Conservation (phyloP, 768 basidiomycete genomes). For the Boletus vinaceobasis region DNA sequence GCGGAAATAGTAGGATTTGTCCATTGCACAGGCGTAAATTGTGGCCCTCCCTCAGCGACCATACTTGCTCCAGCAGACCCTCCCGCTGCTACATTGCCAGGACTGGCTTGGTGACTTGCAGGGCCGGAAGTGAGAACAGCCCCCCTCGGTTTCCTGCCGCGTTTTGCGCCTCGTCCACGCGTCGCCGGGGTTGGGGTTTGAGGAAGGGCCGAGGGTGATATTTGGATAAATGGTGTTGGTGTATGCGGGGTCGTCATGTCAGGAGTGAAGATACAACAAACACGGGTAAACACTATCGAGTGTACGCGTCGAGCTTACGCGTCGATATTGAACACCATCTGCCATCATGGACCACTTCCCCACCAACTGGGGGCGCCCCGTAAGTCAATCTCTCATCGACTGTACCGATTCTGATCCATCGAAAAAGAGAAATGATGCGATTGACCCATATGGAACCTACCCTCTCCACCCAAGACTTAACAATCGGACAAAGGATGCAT, state of each 20-base stretch:
- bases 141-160: conserved; percentile 25
- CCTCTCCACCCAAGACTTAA: conserved; percentile 63
- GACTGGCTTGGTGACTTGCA: conserved; percentile 9
- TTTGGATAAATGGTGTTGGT: conserved; percentile 26
- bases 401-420: neutral
- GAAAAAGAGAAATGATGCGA: conserved; percentile 63
- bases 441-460: conserved; percentile 75
- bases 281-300: conserved; percentile 16
- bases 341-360: conserved; percentile 76
- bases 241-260: conserved; percentile 25
- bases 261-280: conserved; percentile 4
- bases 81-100: neutral
- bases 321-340: conserved; percentile 10
- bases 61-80: neutral
- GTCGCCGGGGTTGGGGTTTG: conserved; percentile 22
- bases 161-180: conserved; percentile 26
- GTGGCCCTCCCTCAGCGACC: neutral
- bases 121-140: conserved; percentile 7
- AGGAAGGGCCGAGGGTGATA: conserved; percentile 13
- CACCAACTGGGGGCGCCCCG: conserved; percentile 79
- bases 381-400: conserved; percentile 32
- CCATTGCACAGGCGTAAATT: conserved; percentile 42
- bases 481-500: conserved; percentile 50
- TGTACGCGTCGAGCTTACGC: conserved; percentile 24
- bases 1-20: conserved; percentile 18